Conservation (phyloP, 306 rosid species). For the Prunus davidiana region DNA sequence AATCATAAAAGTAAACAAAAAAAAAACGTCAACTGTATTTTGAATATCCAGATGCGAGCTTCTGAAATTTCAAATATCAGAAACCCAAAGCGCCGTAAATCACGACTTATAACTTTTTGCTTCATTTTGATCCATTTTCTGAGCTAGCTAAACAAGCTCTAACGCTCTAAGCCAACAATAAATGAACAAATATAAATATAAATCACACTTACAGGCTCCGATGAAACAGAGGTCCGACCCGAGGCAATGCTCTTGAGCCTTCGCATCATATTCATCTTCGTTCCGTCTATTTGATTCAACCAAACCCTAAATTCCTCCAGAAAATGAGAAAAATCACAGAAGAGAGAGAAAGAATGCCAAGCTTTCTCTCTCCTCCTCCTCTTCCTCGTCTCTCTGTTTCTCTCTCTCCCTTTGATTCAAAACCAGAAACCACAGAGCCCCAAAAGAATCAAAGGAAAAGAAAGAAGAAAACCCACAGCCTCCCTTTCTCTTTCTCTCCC, state of each 20-base stretch:
- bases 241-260: constrained; percentile 97
- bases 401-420: neutral
- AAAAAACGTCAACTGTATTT: neutral
- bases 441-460: constrained; percentile 21
- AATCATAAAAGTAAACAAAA: neutral
- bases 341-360: constrained; percentile 49
- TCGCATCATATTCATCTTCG: constrained; percentile 91
- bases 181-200: neutral
- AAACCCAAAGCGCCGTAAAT: neutral
- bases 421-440: neutral
- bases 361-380: constrained; percentile 39
- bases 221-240: constrained; percentile 83
- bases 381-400: constrained; percentile 17
- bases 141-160: constrained; percentile 15
- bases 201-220: constrained; percentile 72
- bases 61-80: neutral
- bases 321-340: constrained; percentile 9
- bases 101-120: neutral
- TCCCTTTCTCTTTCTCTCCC: neutral
- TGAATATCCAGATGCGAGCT: neutral
- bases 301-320: constrained; percentile 41
- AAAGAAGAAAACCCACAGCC: constrained; percentile 12
- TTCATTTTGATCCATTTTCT: neutral
- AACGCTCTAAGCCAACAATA: neutral
- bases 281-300: constrained; percentile 8